Base-by-base conservation (phyloP, 345 rosid genomes). In the Eucalyptus pumila region DNA sequence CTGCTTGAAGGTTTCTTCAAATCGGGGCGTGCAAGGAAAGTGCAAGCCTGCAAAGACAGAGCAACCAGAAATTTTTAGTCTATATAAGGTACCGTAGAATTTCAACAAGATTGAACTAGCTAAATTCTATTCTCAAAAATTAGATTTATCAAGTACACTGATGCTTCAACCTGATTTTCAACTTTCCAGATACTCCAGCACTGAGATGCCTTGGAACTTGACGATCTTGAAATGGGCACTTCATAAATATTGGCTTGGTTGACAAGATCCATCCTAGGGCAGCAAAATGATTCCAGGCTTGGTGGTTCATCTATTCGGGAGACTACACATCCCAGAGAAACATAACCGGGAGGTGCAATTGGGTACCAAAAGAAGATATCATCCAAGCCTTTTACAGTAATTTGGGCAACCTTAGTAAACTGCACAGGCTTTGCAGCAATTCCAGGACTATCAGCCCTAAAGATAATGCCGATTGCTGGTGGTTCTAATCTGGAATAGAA, bases 101-200 rank as follows among this genome's bases (percentile, higher is more conserved):
- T 51, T 14, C 40, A 32, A 27, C 37, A 50, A 27, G 40, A 86
- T 86, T 7, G 44, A 67, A 21, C 49, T 67, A 12, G 24, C 40
- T 14, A 60, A 45, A 34, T 26, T 44, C 51, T 62, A 60, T 15
- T 48, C 50, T 42, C 23, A 45, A 80, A 87, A 15, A 60, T 47
- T 16, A 67, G 42, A n/a, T 69, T 65, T 69, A 37, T 76, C 49
- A n/a, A 65, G 58, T 40, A 40, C 6, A 34, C 21, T 51, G 19
- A 56, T 58, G 89, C 76, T 54, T 89, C n/a, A 91, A 98, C 99
- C 99, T 97, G 99, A 94, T 98, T 98, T 91, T 95, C 98, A 91
- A 98, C 96, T 93, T 94, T 98, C 99, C 99, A 98, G 91, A 98
- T 92, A 94, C 99, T 96, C 99, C 99, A 98, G 94, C 96, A 93